Base-by-base conservation (phyloP, 768 basidiomycete genomes). In the Termitomyces sp. region DNA sequence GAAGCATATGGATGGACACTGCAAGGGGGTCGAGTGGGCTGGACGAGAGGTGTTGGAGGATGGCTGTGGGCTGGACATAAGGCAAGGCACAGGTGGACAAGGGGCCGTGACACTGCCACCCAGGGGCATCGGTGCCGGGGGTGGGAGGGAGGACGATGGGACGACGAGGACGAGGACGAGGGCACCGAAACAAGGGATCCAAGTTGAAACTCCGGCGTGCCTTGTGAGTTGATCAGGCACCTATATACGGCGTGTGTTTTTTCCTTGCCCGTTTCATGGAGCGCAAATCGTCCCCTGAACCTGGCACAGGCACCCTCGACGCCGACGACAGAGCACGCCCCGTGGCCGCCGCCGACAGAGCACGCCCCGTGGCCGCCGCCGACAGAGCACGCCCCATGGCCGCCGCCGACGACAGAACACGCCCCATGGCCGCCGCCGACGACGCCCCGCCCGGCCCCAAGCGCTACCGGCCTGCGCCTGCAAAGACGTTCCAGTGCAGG, bases 401-500 rank as follows among this genome's bases (percentile, higher is more conserved):
- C 28, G 61, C 69, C 47, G 58, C n/a, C n/a, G n/a, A n/a, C 66
- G 45, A 53, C 55, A n/a, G n/a, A n/a, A n/a, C n/a, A n/a, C n/a
- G n/a, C n/a, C 6, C 17, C 12, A 68, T 67, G 67, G 67, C 71
- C 28, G 61, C 69, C 47, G 58, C n/a, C n/a, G n/a, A n/a, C 66
- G 45, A 53, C 55, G 39, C 55, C 42, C 5, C 21, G 68, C 28
- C 64, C 72, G 25, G 69, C n/a, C 2, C 5, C 57, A 90, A 86
- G 66, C 81, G 91, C 45, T 91, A 90, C 67, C 81, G 91, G 16
- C 87, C 90, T 4, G 86, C 89, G 0, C 90, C 91, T 6, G 88
- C 91, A 55, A 97, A 96, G 77, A 94, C 93, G 30, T 98, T 97
- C 71, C 90, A 94, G 66, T 98, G 96, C 74, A 83, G 86, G 50